phyloP scores from a whole-genome alignment of 1,284 basidiomycete genomes.

The Rhizoctonia solani region DNA sequence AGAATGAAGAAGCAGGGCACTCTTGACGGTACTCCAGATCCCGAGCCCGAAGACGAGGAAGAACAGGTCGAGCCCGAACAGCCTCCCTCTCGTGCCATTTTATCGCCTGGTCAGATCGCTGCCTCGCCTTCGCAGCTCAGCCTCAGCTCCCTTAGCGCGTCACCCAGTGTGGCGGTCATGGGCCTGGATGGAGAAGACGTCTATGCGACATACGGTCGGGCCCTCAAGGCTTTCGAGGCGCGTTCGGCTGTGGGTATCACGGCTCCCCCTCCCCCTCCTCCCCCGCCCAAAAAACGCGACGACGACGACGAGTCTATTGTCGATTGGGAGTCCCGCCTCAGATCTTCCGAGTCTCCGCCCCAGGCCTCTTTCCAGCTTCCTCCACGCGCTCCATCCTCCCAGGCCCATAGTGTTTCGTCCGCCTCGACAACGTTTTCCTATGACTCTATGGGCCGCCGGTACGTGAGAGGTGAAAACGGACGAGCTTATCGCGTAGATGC shows the following conservation, averaged over 20 bases:
- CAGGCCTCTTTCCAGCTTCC: background rate
- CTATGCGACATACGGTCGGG: background rate
- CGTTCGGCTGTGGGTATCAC: background rate
- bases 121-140: slow-evolving; percentile 11
- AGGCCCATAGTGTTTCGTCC: background rate
- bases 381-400: background rate
- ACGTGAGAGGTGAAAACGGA: background rate
- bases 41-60: background rate
- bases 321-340: background rate
- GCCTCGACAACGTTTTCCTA: background rate
- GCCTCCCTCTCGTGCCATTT: too few species aligned
- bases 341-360: background rate
- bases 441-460: background rate
- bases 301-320: background rate
- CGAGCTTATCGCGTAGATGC: background rate
- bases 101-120: background rate
- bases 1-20: background rate
- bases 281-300: background rate
- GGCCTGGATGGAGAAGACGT: slow-evolving; percentile 11
- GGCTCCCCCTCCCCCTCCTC: background rate
- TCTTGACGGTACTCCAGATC: background rate
- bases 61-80: background rate
- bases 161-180: slow-evolving; percentile 9
- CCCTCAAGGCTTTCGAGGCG: background rate
- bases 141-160: slow-evolving; percentile 21